Percentiles rank a stretch among this genome's conserved stretches.
phyloP scores from a whole-genome alignment of 2,329 filamentous ascomycete species.

The Elsinoe necatrix region DNA sequence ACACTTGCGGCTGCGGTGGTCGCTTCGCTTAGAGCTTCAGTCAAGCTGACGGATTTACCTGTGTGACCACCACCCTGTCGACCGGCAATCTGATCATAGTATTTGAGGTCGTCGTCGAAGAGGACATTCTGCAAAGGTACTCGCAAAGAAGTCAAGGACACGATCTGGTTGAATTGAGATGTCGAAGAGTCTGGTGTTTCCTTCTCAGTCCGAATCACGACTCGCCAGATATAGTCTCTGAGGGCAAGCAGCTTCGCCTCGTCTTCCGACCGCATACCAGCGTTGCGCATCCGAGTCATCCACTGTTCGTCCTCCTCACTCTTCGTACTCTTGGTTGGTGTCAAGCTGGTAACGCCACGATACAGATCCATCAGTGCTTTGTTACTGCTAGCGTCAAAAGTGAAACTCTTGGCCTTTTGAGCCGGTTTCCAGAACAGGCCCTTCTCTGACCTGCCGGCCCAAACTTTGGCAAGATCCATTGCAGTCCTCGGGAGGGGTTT shows the following conservation, averaged over 20 bases:
- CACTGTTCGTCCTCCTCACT: conserved; percentile 94
- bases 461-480: conserved; percentile 75
- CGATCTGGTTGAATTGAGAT: conserved; percentile 56
- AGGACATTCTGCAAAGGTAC: conserved; percentile 83
- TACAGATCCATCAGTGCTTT: conserved; percentile 21
- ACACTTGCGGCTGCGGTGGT: conserved; percentile 63
- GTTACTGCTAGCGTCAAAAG: conserved; percentile 34
- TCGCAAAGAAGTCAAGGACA: conserved; percentile 65
- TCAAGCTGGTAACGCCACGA: conserved; percentile 40
- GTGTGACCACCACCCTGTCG: conserved; percentile 25
- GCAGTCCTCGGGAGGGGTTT: conserved; percentile 69
- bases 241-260: conserved; percentile 82
- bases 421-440: conserved; percentile 82
- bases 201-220: conserved; percentile 62
- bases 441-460: conserved; percentile 73
- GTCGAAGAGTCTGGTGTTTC: conserved; percentile 34
- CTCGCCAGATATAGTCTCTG: conserved; percentile 83
- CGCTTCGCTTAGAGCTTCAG: conserved; percentile 84
- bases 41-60: conserved; percentile 53
- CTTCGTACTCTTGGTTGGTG: conserved; percentile 55
- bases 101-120: conserved; percentile 67
- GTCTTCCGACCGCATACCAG: conserved; percentile 74
- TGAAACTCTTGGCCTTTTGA: conserved; percentile 61
- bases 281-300: conserved; percentile 73
- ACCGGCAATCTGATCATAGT: conserved; percentile 31